phyloP scores from a whole-genome alignment of 2,329 filamentous ascomycete species.

The Fusarium avenaceum region DNA sequence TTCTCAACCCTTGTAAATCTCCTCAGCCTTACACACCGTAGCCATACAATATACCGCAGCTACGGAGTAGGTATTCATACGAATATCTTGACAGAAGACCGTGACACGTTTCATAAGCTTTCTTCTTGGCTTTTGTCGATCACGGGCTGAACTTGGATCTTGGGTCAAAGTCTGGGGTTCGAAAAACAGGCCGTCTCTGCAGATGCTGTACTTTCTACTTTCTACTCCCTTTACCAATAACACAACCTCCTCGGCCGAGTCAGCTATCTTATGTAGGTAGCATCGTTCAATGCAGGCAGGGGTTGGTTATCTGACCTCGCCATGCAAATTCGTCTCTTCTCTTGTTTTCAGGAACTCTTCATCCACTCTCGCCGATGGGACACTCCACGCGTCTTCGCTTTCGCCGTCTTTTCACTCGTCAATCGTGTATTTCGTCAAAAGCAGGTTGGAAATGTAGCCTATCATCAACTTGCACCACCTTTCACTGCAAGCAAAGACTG shows the following conservation, averaged over 20 bases:
- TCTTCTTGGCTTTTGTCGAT: constrained; percentile 8
- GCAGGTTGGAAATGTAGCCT: background rate
- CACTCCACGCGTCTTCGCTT: background rate
- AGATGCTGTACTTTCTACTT: too few relatives aligned
- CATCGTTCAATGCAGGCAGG: constrained; percentile 26
- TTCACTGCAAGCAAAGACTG: constrained; percentile 9
- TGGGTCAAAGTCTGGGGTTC: background rate
- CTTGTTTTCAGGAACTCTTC: background rate
- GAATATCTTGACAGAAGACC: background rate
- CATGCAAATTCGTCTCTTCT: background rate
- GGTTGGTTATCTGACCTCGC: background rate
- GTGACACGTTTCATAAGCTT: constrained; percentile 31
- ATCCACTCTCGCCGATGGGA: constrained; percentile 1
- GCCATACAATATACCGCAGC: background rate
- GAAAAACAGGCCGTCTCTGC: too few relatives aligned
- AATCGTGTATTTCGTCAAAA: constrained; percentile 1
- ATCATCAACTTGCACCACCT: background rate
- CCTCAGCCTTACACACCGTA: constrained; percentile 32
- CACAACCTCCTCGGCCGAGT: background rate
- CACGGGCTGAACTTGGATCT: background rate
- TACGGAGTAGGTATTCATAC: too few relatives aligned
- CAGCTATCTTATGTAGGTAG: constrained; percentile 20
- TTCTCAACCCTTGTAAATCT: background rate
- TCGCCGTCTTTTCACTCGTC: constrained; percentile 14
- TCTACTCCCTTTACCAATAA: too few relatives aligned